phyloP scores from a whole-genome alignment of 176 grass and related monocot species.

The Ampelocalamus luodianensis region DNA sequence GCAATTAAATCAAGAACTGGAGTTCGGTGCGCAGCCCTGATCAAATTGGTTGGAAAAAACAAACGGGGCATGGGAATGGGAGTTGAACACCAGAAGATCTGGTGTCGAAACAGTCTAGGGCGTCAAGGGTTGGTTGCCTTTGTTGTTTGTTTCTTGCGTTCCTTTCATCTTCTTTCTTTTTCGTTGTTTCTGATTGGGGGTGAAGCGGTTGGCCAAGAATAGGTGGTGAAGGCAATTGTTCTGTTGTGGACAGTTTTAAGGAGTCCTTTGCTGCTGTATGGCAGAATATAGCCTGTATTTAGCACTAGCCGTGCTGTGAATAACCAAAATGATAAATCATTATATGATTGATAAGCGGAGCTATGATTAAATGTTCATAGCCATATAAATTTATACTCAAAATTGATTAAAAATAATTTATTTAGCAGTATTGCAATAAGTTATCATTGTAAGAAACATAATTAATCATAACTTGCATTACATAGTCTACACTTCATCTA shows the following conservation, averaged over 20 bases:
- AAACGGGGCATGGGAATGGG: neutral
- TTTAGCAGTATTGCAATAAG: no score
- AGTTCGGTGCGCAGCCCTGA: neutral
- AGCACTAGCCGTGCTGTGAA: no score
- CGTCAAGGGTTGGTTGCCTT: slow-evolving; percentile 11
- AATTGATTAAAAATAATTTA: no score
- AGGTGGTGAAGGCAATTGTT: neutral
- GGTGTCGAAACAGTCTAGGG: neutral
- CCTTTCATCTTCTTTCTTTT: neutral
- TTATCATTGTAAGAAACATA: no score
- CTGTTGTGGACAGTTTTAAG: neutral
- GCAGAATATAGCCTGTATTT: no score
- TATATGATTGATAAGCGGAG: no score
- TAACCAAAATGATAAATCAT: no score
- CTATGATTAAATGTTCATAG: no score
- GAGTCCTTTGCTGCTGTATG: neutral
- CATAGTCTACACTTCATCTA: no score
- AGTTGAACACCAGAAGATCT: neutral
- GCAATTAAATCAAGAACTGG: neutral
- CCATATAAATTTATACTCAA: no score
- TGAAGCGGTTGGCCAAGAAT: slow-evolving; percentile 26
- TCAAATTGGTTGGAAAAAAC: slow-evolving; percentile 34
- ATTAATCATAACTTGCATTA: no score
- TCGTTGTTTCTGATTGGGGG: neutral
- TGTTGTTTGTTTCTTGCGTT: neutral